Evolutionary conservation across 306 rosid genomes (phyloP), one percentile per base, ranked within the genome.

Genomic region (Cicer cuneatum): DNA sequence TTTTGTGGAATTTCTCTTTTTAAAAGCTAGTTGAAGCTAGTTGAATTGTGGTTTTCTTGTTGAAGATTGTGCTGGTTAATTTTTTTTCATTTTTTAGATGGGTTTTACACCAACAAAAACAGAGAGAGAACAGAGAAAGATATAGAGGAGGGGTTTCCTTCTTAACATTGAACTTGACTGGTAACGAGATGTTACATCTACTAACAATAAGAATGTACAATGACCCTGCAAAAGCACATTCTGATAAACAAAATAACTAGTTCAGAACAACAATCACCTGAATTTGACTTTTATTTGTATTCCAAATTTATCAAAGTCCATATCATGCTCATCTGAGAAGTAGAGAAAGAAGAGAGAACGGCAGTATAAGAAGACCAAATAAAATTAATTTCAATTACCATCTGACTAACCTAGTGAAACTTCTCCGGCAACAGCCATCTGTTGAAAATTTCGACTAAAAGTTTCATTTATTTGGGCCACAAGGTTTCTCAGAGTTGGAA

Each of bases 391-490:
- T 42, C 9, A 62, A 72, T 63, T 37, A 54, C 56, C 33, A 60
- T 72, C 56, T 51, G 59, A 61, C 52, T 74, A 78, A 94, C 98
- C 97, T 77, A 94, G 80, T 61, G 88, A 88, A 80, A 94, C 97
- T 86, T 94, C 98, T 78, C 98, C 98, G 10, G 98, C 98, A 78
- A 94, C 97, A 58, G 97, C 98, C 98, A 94, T 94, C 85, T 94
- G 97, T 87, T 82, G 89, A 81, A 94, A 91, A 85, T 94, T 94
- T 66, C 66, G 83, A 53, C 96, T 83, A 59, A 94, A 94, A 56
- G 93, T 91, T 82, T 90, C 93, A 77, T 94, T 94, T 76, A 94
- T 94, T 89, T 81, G 88, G 29, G 85, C 86, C 66, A 94, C 98
- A 60, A 94, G 96, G 73, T 74, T 91, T 83, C 96, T 90, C 75